Conservation (phyloP, 306 rosid genomes). For the Prunus salicina region DNA sequence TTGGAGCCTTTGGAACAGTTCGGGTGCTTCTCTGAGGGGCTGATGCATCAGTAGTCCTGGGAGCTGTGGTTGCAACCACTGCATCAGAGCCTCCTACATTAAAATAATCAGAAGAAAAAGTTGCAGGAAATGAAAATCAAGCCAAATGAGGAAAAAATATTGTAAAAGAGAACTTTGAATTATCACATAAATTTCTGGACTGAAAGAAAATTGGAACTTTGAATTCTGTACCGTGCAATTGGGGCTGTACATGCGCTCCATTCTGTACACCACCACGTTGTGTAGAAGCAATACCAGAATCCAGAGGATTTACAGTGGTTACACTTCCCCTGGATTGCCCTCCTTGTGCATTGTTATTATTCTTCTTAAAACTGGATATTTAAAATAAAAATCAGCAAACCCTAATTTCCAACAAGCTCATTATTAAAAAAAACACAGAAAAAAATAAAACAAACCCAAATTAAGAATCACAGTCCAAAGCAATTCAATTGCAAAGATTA, state of each 20-base stretch:
- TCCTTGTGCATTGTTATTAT: constrained; percentile 76
- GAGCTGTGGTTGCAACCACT: constrained; percentile 41
- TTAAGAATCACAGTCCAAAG: not conserved
- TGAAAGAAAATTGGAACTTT: not conserved
- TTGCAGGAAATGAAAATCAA: constrained; percentile 15
- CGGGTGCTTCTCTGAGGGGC: constrained; percentile 51
- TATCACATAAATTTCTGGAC: not conserved
- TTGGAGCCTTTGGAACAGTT: constrained; percentile 66
- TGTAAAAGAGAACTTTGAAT: not conserved
- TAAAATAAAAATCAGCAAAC: constrained; percentile 18
- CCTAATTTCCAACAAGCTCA: not conserved
- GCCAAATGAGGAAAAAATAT: constrained; percentile 5
- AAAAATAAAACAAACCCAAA: not conserved
- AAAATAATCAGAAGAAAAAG: not conserved
- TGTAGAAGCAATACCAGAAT: constrained; percentile 42
- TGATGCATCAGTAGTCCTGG: constrained; percentile 55
- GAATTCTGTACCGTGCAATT: constrained; percentile 51
- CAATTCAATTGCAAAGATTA: not conserved
- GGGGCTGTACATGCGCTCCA: constrained; percentile 60
- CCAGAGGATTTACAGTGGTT: constrained; percentile 50
- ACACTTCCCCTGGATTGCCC: constrained; percentile 71
- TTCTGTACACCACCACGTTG: constrained; percentile 44
- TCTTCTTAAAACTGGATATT: constrained; percentile 59
- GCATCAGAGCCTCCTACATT: constrained; percentile 54
- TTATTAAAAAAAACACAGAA: not conserved